Base-by-base conservation (phyloP, 345 rosid species). In the Salix suchowensis region DNA sequence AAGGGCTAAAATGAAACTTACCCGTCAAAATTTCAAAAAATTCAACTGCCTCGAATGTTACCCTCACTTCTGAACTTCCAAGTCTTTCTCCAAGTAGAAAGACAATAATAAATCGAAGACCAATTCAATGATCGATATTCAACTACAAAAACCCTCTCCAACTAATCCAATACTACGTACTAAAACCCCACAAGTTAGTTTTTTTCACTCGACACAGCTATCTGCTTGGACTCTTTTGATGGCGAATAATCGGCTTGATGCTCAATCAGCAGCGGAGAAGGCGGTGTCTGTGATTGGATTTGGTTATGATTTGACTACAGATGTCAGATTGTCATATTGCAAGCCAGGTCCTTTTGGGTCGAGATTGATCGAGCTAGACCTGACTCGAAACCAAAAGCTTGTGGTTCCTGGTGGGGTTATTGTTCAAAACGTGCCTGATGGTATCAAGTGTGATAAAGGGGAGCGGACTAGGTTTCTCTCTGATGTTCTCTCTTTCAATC, bases 381-480 rank as follows among this genome's bases (percentile, higher is more conserved):
- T 74, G 42, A 65, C 67, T 19, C 40, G 13, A 74, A 88, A 79
- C 13, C 80, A 88, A 3, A 94, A 93, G 85, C 79, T 95, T 6
- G 79, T 88, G 67, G 67, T 96, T 77, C 98, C 98, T 1, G 94
- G 94, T 2, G 97, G 94, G 23, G 82, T 85, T 60, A 86, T 96
- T 46, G 96, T 93, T n/a, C 74, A 76, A 34, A 72, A 84, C 46
- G 99, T 91, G 54, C 82, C 91, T 4, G 74, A 77, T 58, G 91
- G 86, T 40, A 92, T 96, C 74, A 93, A 88, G 87, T 96, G 97
- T 70, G 99, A 96, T 69, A 96, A 96, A 75, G 99, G 98, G 83
- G 98, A 96, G 69, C 92, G 94, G 18, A 93, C 94, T 5, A 88
- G 98, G 80, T 82, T 93, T 40, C 80, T 87, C 66, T 89, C 98